Percentiles rank a stretch among this genome's conserved stretches.
These are phyloP conservation scores for Hypoxylon perforatum DNA, from an alignment of 495 filamentous ascomycete genomes.

Conservation along the genomic window DNA sequence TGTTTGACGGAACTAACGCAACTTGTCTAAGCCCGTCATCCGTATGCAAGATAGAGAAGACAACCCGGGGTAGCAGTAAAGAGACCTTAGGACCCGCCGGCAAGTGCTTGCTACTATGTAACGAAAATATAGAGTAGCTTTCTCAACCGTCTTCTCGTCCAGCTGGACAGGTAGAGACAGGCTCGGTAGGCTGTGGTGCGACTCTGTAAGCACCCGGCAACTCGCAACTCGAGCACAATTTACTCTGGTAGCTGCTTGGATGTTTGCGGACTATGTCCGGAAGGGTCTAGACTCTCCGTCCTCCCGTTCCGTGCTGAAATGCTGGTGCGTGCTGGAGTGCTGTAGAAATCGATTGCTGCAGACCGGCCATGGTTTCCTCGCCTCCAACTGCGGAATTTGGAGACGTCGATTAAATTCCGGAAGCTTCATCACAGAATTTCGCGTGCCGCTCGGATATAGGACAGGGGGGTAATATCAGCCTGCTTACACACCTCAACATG, in stretches of 20 bases:
- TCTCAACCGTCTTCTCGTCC: neutral
- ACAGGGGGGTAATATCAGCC: slow-evolving; percentile 11
- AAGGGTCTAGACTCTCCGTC: slow-evolving; percentile 33
- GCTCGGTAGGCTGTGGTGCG: slow-evolving; percentile 18
- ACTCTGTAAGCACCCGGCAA: slow-evolving; percentile 40
- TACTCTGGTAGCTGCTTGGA: neutral
- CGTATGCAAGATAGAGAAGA: slow-evolving; percentile 5
- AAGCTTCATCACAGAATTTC: slow-evolving; percentile 10
- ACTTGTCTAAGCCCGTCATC: slow-evolving; percentile 11
- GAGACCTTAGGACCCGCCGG: slow-evolving; percentile 22
- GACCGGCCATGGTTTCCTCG: neutral
- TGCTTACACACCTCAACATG: slow-evolving; percentile 26
- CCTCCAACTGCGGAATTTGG: slow-evolving; percentile 42
- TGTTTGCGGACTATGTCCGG: slow-evolving; percentile 6
- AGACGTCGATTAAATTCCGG: slow-evolving; percentile 33
- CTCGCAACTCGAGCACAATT: slow-evolving; percentile 35
- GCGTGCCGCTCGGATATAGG: slow-evolving; percentile 7
- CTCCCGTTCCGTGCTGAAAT: slow-evolving; percentile 3
- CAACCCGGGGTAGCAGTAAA: slow-evolving; percentile 27
- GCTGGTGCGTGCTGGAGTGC: too few relatives aligned
- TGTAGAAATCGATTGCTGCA: slow-evolving; percentile 20
- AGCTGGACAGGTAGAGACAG: too few relatives aligned
- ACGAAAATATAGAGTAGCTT: slow-evolving; percentile 16
- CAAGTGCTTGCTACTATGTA: slow-evolving; percentile 20
- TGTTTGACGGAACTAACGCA: slow-evolving; percentile 28